A percentile compares a stretch with the other conserved stretches of the same genome.
phyloP scores from a whole-genome alignment of 176 grass and related monocot genomes.

The Oryza meyeriana region DNA sequence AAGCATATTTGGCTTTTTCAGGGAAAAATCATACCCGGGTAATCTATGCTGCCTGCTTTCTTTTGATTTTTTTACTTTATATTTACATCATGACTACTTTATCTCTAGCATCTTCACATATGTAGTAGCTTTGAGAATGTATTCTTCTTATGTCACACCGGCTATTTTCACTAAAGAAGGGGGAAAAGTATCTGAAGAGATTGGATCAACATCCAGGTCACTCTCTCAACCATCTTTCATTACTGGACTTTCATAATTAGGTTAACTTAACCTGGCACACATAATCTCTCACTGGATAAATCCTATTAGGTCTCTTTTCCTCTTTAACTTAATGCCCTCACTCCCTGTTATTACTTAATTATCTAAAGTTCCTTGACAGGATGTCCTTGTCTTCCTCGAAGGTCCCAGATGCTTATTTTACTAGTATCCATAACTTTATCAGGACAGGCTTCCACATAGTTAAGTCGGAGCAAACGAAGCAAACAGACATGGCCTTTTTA shows the following conservation, averaged over 20 bases:
- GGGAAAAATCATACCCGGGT: slow-evolving; percentile 21
- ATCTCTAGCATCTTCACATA: slow-evolving; percentile 32
- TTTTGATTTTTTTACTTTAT: slow-evolving; percentile 30
- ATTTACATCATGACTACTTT: slow-evolving; percentile 28
- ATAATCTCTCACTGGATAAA: slow-evolving; percentile 6
- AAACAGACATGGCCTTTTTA: slow-evolving; percentile 1
- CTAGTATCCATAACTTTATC: slow-evolving; percentile 30
- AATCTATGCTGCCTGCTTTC: background rate
- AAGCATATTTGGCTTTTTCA: slow-evolving; percentile 43
- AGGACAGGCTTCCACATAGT: slow-evolving; percentile 19
- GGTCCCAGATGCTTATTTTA: slow-evolving; percentile 30
- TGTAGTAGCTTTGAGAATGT: slow-evolving; percentile 22
- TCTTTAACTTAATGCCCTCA: background rate
- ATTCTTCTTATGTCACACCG: slow-evolving; percentile 25
- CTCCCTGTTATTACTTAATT: slow-evolving; percentile 16
- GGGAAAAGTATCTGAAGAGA: background rate
- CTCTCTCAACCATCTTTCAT: background rate
- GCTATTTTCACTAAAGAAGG: background rate
- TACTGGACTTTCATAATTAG: slow-evolving; percentile 19
- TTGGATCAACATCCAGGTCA: slow-evolving; percentile 10
- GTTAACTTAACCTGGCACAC: slow-evolving; percentile 2
- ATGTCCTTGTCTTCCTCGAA: slow-evolving; percentile 27
- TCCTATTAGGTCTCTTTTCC: slow-evolving; percentile 7
- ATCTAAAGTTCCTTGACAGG: slow-evolving; percentile 25
- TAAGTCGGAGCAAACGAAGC: slow-evolving; percentile 22